Evolutionary conservation across 2,329 filamentous ascomycete genomes (phyloP), one percentile per base, ranked within the genome.

Genomic region (Epichloe uncinata): DNA sequence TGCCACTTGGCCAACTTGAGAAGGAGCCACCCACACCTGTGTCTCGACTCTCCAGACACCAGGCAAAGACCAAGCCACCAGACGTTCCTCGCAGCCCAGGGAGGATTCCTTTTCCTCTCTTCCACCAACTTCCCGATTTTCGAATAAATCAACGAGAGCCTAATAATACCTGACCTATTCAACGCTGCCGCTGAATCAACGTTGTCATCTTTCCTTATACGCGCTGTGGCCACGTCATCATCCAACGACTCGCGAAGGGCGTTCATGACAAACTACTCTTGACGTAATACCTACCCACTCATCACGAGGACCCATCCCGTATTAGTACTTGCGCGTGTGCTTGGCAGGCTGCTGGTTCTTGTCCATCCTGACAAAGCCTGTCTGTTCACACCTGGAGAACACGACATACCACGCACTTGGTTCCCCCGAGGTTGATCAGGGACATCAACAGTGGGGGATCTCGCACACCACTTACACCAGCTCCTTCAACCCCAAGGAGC

Each of bases 271-370:
- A 47, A 47, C n/a, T n/a, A 48, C 37, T 48, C 9, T 36, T 36
- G 38, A 26, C 40, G 40, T 43, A 22, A 20, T 20, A 48, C 40
- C 40, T 38, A 48, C 38, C 41, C 38, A 42, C 30, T 13, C 38
- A 48, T 48, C 47, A 42, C 46, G 46, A 42, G 38, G 45, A 22
- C 45, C 34, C 15, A 37, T 46, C 13, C 13, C 36, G 22, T 42
- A 22, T 48, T 48, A 22, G 42, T 43, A n/a, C 26, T 15, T n/a
- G 22, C 30, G 26, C 26, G 45, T 18, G 26, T 42, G 20, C 20
- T 30, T n/a, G 22, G 22, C 42, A n/a, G 42, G 42, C 42, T n/a
- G 11, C 42, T 5, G 12, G 12, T 33, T n/a, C 7, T 16, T 13
- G 4, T 5, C 9, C 36, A 33, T 45, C 16, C 36, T 41, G n/a